These are phyloP conservation scores for Pyrus hybrid DNA, from an alignment of 331 rosid genomes.

Conservation along the genomic window DNA sequence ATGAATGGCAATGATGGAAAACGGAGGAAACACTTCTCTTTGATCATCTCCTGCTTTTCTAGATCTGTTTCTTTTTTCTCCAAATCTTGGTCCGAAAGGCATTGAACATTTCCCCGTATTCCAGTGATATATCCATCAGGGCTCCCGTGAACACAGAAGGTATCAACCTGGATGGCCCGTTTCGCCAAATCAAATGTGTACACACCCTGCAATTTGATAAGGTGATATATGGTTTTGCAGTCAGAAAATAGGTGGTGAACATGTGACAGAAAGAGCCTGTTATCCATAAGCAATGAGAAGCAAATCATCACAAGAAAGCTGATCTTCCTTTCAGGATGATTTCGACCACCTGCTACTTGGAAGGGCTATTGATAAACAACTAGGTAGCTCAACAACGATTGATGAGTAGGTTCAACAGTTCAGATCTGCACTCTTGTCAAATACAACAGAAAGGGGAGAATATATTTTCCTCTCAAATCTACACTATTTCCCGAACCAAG, in stretches of 20 bases:
- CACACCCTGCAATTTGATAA: constrained; percentile 50
- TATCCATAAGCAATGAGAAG: neutral
- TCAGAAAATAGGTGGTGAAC: neutral
- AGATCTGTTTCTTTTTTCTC: constrained; percentile 41
- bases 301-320: neutral
- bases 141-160: constrained; percentile 89
- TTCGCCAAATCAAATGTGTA: constrained; percentile 63
- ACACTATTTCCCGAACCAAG: neutral
- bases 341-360: neutral
- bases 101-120: constrained; percentile 83
- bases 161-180: constrained; percentile 71
- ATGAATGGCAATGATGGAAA: constrained; percentile 92
- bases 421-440: neutral
- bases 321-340: neutral
- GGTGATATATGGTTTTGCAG: neutral
- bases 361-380: neutral
- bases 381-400: neutral
- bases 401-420: neutral
- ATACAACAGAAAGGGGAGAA: neutral
- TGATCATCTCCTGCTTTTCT: constrained; percentile 78
- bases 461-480: neutral
- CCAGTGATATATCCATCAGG: constrained; percentile 90
- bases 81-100: constrained; percentile 62
- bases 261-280: neutral
- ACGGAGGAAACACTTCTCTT: constrained; percentile 77